phyloP scores from a whole-genome alignment of 306 rosid genomes.

The Malus orientalis region DNA sequence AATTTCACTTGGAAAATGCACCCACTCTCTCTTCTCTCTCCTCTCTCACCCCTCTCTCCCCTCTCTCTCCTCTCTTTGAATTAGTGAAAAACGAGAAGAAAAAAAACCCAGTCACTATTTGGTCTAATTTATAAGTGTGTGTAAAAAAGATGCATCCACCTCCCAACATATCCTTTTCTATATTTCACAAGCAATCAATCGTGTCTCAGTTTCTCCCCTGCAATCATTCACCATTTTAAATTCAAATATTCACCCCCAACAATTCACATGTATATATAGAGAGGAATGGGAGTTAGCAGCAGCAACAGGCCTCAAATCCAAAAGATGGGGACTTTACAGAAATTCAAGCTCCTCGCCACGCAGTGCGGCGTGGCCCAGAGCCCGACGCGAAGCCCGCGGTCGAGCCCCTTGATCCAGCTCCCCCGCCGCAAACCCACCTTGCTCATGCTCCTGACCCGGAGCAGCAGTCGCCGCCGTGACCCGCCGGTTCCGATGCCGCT shows the following conservation, averaged over 20 bases:
- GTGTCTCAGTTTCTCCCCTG: constrained; percentile 11
- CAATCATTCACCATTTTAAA: constrained; percentile 38
- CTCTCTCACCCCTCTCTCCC: background rate
- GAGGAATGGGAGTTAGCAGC: background rate
- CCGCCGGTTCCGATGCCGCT: constrained; percentile 14
- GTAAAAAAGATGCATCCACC: constrained; percentile 1
- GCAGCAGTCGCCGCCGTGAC: constrained; percentile 24
- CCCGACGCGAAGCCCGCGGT: constrained; percentile 70
- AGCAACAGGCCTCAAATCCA: constrained; percentile 7
- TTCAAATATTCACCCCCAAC: constrained; percentile 28
- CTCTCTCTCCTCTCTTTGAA: background rate
- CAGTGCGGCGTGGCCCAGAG: constrained; percentile 73
- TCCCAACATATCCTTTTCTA: constrained; percentile 48
- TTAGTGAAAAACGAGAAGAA: background rate
- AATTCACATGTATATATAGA: background rate
- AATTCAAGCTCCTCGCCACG: constrained; percentile 66
- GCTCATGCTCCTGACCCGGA: constrained; percentile 51
- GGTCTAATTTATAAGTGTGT: background rate
- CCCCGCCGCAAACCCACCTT: constrained; percentile 65
- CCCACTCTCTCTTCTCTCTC: background rate
- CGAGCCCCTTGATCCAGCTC: constrained; percentile 63
- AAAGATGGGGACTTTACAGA: constrained; percentile 67
- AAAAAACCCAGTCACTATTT: background rate
- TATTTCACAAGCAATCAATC: constrained; percentile 35
- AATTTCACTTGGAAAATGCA: constrained; percentile 33